Conservation (phyloP, 2,329 filamentous ascomycete genomes). For the Exutisphaerella laricina region DNA sequence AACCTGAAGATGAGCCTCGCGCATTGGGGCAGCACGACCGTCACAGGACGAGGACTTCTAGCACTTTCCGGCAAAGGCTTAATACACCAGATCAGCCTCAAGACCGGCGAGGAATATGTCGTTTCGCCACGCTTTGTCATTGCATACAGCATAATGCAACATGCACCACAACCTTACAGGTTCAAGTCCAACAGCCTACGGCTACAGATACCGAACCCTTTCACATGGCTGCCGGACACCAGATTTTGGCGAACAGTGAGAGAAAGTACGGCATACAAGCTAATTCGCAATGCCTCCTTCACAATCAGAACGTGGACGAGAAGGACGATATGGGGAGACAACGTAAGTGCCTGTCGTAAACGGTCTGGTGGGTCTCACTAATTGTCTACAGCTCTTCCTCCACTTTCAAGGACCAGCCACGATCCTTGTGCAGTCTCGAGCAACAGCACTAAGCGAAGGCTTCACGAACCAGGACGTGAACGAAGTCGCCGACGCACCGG, state of each 20-base stretch:
- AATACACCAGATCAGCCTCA: conserved; percentile 77
- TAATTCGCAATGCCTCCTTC: conserved; percentile 59
- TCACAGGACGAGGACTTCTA: conserved; percentile 81
- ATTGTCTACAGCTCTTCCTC: conserved; percentile 62
- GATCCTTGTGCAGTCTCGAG: conserved; percentile 83
- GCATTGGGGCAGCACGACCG: conserved; percentile 84
- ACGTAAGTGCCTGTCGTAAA: conserved; percentile 42
- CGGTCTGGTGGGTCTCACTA: neutral
- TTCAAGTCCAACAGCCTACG: conserved; percentile 71
- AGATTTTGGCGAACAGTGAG: conserved; percentile 70
- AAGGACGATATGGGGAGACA: conserved; percentile 85
- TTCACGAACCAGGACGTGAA: conserved; percentile 75
- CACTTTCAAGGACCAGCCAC: conserved; percentile 83
- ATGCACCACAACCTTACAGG: conserved; percentile 75
- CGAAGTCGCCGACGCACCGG: conserved; percentile 78
- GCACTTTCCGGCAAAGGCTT: conserved; percentile 83
- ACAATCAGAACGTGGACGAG: conserved; percentile 69
- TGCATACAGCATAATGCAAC: conserved; percentile 73
- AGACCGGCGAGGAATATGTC: conserved; percentile 80
- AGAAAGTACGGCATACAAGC: conserved; percentile 66
- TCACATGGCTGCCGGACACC: conserved; percentile 60
- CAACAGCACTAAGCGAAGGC: conserved; percentile 68
- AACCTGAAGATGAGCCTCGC: conserved; percentile 69
- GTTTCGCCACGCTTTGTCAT: conserved; percentile 86
- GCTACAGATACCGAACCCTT: conserved; percentile 69